These are phyloP conservation scores for Solanum phureja DNA, from an alignment of 257 asterid species.

Conservation along the genomic window DNA sequence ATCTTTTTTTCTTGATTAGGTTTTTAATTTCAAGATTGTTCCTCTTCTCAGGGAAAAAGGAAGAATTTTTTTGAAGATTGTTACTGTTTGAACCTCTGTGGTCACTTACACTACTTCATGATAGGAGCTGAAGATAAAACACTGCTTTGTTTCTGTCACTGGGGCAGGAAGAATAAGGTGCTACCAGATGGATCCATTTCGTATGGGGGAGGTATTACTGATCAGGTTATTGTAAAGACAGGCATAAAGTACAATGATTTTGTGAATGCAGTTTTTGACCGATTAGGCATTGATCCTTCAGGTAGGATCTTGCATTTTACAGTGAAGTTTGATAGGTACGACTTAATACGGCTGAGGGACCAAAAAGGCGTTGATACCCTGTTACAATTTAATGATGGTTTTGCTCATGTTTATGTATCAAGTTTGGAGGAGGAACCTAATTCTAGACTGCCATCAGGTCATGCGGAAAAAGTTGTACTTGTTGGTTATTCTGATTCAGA, in stretches of 20 bases:
- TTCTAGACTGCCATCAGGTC: background rate
- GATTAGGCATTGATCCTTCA: background rate
- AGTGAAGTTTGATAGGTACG: background rate
- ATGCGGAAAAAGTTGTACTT: slow-evolving; percentile 13
- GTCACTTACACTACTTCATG: background rate
- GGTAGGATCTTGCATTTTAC: background rate
- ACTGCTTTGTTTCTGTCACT: background rate
- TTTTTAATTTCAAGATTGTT: background rate
- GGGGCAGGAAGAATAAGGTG: background rate
- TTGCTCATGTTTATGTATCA: background rate
- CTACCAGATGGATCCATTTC: background rate
- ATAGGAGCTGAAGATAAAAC: background rate
- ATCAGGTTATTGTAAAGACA: background rate
- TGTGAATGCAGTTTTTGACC: background rate
- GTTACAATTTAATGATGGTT: background rate
- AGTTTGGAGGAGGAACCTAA: background rate
- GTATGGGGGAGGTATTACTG: background rate
- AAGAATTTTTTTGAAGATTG: background rate
- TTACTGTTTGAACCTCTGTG: background rate
- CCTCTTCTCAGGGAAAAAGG: background rate
- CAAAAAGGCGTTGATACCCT: background rate
- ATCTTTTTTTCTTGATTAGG: background rate
- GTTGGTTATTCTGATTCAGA: slow-evolving; percentile 31
- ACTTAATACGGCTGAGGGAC: background rate
- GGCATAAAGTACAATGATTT: background rate